These are phyloP conservation scores for Tylopilus subfusipes DNA, from an alignment of 768 basidiomycete genomes.

Conservation along the genomic window DNA sequence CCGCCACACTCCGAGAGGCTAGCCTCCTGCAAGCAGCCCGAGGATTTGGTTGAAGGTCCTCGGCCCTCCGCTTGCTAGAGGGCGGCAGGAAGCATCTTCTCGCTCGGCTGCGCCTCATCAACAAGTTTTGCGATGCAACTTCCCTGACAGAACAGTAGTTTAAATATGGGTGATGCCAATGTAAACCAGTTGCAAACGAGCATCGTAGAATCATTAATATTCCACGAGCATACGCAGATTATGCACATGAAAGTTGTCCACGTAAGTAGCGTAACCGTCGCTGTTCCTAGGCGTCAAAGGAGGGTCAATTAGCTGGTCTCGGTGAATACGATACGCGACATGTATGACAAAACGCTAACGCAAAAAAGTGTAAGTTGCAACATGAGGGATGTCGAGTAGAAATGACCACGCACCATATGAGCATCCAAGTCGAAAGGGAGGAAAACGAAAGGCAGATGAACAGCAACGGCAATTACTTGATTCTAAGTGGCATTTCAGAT, in stretches of 20 bases:
- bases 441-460: conserved; percentile 10
- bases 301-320: conserved; percentile 12
- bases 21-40: too few relatives aligned
- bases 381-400: background rate
- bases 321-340: conserved; percentile 3
- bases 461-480: conserved; percentile 18
- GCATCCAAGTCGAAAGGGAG: background rate
- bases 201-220: conserved; percentile 2
- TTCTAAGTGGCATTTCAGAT: conserved; percentile 6
- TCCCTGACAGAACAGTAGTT: background rate
- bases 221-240: conserved; percentile 7
- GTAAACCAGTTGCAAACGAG: background rate
- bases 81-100: background rate
- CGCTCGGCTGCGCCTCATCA: background rate
- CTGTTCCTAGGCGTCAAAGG: conserved; percentile 1
- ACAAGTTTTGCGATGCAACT: background rate
- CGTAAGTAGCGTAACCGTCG: conserved; percentile 10
- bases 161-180: too few relatives aligned
- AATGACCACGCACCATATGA: conserved; percentile 7
- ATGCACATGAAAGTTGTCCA: conserved; percentile 19
- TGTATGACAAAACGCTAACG: background rate
- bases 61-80: too few relatives aligned
- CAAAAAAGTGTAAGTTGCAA: background rate
- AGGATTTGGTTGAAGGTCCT: too few relatives aligned
- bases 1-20: too few relatives aligned